Base-by-base conservation (phyloP, 148 eudicot species). In the Rhododendron griersonianum region DNA sequence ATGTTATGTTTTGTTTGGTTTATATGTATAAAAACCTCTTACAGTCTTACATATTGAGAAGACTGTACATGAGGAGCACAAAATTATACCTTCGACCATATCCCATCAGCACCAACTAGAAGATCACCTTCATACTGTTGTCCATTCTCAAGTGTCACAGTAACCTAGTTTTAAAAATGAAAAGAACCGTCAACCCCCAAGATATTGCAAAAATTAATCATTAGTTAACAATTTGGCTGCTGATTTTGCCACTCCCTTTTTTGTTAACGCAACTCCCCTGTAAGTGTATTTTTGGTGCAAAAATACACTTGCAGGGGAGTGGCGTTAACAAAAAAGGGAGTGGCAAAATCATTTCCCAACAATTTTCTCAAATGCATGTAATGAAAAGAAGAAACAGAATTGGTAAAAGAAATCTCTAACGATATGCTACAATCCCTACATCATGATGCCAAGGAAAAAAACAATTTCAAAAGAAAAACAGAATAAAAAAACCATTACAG, bases 91-190 rank as follows among this genome's bases (percentile, higher is more conserved):
- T 95, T 93, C 63, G 99, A 97, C 93, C 94, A 88, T 87, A 97
- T 97, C 73, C 99, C 98, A 89, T 97, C 99, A 86, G 99, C 99
- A 83, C 99, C 98, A 88, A 97, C 93, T 25, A 97, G 90, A 91
- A 97, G 93, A 88, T 97, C 99, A 47, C 98, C 99, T 93, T 94
- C 94, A 87, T 85, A 93, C 75, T 85, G 90, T 77, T 88, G 89
- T 78, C 98, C 98, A 87, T 94, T 89, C 84, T 97, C 99, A 80
- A 97, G 98, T 44, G 28, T 86, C 86, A 94, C 98, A 79, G 91
- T 90, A 61, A 97, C 99, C 99, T 97, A 15, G 77, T 73, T 28
- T 73, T 73, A 28, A 73, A 10, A 28, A 71, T 11, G 59, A 5
- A 80, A 69, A 55, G 61, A 23, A 33, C 19, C 59, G 41, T 57